phyloP scores from a whole-genome alignment of 495 filamentous ascomycete genomes.

The Aspergillus wentii region DNA sequence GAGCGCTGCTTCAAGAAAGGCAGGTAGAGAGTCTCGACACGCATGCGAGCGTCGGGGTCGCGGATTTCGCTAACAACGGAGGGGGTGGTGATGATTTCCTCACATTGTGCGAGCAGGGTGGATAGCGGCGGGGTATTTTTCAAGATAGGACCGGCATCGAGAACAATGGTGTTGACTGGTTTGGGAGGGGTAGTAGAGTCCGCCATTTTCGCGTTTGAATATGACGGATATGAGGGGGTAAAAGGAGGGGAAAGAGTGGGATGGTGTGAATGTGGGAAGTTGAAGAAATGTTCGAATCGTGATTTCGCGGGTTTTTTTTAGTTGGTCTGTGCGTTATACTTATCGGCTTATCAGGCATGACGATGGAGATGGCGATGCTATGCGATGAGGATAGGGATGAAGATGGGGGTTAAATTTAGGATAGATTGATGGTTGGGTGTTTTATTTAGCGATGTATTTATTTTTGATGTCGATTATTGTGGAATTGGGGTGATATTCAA shows the following conservation, averaged over 20 bases:
- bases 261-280: no score
- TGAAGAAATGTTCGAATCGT: no score
- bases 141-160: slow-evolving; percentile 90
- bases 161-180: slow-evolving; percentile 73
- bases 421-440: no score
- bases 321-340: slow-evolving; percentile 15
- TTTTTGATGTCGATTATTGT: no score
- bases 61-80: slow-evolving; percentile 84
- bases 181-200: slow-evolving; percentile 43
- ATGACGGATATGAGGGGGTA: not conserved
- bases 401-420: no score
- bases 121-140: slow-evolving; percentile 80
- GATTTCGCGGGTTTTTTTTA: slow-evolving; percentile 3
- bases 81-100: slow-evolving; percentile 79
- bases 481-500: no score
- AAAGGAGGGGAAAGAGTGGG: not conserved
- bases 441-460: no score
- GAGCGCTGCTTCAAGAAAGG: slow-evolving; percentile 78
- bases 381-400: no score
- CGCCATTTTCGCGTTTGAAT: slow-evolving; percentile 28
- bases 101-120: slow-evolving; percentile 66
- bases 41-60: slow-evolving; percentile 73
- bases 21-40: slow-evolving; percentile 74
- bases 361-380: no score
- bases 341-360: no score